Evolutionary conservation across 1,284 basidiomycete genomes (phyloP), one percentile per base, ranked within the genome.

Genomic region (Naganishia albida): DNA sequence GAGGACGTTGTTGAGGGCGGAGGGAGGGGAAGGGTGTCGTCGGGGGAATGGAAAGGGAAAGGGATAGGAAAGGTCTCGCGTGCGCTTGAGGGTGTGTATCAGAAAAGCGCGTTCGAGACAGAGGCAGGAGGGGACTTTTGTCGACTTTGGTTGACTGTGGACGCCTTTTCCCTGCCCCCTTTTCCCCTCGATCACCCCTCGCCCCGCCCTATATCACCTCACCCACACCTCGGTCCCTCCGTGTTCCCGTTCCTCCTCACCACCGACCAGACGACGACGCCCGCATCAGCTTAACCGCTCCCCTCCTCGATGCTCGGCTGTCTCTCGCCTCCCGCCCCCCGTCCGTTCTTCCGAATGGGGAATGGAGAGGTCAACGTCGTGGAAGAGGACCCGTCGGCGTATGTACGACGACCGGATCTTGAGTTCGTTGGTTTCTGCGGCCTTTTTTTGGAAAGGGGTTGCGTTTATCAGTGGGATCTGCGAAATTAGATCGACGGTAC

Each of bases 401-500:
- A 12, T 8, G 16, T 20, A 18, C 38, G 40, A 30, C 13, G 25
- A 51, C 48, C 63, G 54, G 63, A 25, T 64, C 63, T 64, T 64
- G 63, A 64, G 63, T 64, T 54, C 54, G 63, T 64, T 57, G 63
- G 53, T 64, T 48, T 64, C 54, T 64, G 8, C 49, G 34, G 28
- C 51, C 34, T n/a, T n/a, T n/a, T n/a, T n/a, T n/a, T n/a, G 18
- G 39, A 34, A 28, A 34, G 6, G 10, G n/a, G 44, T 25, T 23
- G 18, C 20, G 25, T 46, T 23, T 26, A 43, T 53, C 60, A 18
- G 63, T 64, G 63, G 54, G 51, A 64, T 54, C 48, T 43, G 63
- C 63, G 63, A 54, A 64, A 64, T 64, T 64, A 64, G 63, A 64
- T 64, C 63, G 34, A 57, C 54, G 63, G 54, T 64, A 64, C 53